Percentiles rank a stretch among this genome's conserved stretches.
Conservation (phyloP, 768 basidiomycete genomes). For the Harrya chromipes region DNA sequence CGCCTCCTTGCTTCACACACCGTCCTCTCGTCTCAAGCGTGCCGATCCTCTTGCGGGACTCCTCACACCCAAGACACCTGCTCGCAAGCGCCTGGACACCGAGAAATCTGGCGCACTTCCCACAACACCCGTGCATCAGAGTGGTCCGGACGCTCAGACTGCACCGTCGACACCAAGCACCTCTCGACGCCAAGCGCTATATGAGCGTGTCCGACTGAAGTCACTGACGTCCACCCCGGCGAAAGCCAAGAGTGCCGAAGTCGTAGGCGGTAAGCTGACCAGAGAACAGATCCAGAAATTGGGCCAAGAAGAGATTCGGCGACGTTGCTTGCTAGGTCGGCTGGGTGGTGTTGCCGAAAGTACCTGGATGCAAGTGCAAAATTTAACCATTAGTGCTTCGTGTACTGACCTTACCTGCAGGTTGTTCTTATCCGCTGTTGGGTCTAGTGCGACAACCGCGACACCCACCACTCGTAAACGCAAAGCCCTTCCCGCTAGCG, state of each 20-base stretch:
- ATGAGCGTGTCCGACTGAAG: conserved; percentile 74
- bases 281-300: conserved; percentile 68
- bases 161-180: conserved; percentile 67
- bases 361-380: conserved; percentile 69
- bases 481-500: conserved; percentile 61
- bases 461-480: conserved; percentile 64
- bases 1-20: conserved; percentile 61
- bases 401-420: conserved; percentile 22
- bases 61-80: conserved; percentile 37
- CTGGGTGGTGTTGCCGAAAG: conserved; percentile 82
- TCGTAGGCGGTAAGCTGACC: conserved; percentile 46
- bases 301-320: conserved; percentile 74
- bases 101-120: conserved; percentile 42
- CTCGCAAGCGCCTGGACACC: conserved; percentile 45
- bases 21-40: conserved; percentile 46
- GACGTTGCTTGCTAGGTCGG: conserved; percentile 73
- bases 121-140: conserved; percentile 65
- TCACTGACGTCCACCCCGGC: conserved; percentile 68
- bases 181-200: conserved; percentile 74
- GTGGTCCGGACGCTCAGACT: conserved; percentile 50
- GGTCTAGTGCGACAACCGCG: conserved; percentile 46
- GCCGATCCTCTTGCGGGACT: conserved; percentile 34
- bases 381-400: neutral
- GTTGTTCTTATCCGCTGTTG: conserved; percentile 68
- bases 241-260: conserved; percentile 45